phyloP scores from a whole-genome alignment of 345 rosid genomes.

The Euphorbia peplus region DNA sequence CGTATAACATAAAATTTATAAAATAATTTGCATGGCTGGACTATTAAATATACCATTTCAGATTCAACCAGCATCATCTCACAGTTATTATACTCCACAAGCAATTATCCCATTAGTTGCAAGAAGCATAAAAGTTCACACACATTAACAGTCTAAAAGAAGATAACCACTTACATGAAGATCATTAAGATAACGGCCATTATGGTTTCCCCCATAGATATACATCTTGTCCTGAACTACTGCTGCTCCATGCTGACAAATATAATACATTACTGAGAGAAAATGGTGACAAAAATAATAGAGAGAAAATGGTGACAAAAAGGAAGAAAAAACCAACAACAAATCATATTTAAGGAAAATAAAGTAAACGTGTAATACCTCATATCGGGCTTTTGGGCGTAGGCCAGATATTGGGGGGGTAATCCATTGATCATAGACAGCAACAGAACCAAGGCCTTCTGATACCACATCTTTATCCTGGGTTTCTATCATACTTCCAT shows the following conservation, averaged over 20 bases:
- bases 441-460: constrained; percentile 71
- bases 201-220: constrained; percentile 92
- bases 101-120: neutral
- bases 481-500: constrained; percentile 56
- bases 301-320: constrained; percentile 10
- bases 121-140: neutral
- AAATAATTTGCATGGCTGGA: no score
- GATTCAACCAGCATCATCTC: neutral
- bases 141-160: neutral
- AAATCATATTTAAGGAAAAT: constrained; percentile 17
- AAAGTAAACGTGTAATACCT: constrained; percentile 45
- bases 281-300: constrained; percentile 13
- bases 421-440: constrained; percentile 90
- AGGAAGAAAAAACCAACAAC: constrained; percentile 13
- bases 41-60: neutral
- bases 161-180: constrained; percentile 64
- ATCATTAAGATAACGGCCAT: constrained; percentile 95
- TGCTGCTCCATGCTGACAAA: constrained; percentile 87
- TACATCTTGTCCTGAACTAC: constrained; percentile 92
- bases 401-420: constrained; percentile 75
- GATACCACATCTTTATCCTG: constrained; percentile 94
- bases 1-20: neutral
- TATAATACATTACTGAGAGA: constrained; percentile 23
- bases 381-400: constrained; percentile 87
- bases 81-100: neutral